These are phyloP conservation scores for Leccinum obscurum DNA, from an alignment of 768 basidiomycete genomes.

Conservation along the genomic window DNA sequence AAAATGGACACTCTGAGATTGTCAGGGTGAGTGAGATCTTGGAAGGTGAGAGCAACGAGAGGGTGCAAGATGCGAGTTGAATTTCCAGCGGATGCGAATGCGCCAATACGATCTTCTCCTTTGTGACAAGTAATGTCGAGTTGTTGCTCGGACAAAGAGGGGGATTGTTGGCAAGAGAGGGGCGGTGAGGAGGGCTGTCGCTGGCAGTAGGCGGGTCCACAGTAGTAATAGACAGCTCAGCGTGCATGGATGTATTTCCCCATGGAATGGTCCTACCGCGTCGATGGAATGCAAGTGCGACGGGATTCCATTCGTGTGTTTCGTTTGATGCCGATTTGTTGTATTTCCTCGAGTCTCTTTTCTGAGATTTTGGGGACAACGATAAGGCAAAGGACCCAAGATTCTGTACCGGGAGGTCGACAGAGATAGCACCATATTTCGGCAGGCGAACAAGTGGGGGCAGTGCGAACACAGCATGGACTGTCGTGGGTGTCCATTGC, in stretches of 20 bases:
- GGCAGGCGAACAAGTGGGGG: background rate
- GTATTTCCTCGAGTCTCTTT: background rate
- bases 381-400: conserved; percentile 19
- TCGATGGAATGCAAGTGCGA: conserved; percentile 15
- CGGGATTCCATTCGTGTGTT: conserved; percentile 4
- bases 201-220: background rate
- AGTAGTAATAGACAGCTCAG: conserved; percentile 7
- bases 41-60: background rate
- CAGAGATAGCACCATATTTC: background rate
- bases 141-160: background rate
- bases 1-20: conserved; percentile 17
- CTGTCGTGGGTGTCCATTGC: conserved; percentile 12
- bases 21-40: conserved; percentile 15
- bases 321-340: background rate
- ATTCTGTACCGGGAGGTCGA: conserved; percentile 12
- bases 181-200: background rate
- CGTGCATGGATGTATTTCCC: conserved; percentile 17
- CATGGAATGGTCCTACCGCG: conserved; percentile 3
- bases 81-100: background rate
- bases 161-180: background rate
- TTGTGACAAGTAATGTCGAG: conserved; percentile 1
- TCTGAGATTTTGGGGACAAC: background rate
- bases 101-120: conserved; percentile 3
- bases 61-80: background rate
- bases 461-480: conserved; percentile 8